Base-by-base conservation (phyloP, 768 basidiomycete species). In the Suillus paluster region DNA sequence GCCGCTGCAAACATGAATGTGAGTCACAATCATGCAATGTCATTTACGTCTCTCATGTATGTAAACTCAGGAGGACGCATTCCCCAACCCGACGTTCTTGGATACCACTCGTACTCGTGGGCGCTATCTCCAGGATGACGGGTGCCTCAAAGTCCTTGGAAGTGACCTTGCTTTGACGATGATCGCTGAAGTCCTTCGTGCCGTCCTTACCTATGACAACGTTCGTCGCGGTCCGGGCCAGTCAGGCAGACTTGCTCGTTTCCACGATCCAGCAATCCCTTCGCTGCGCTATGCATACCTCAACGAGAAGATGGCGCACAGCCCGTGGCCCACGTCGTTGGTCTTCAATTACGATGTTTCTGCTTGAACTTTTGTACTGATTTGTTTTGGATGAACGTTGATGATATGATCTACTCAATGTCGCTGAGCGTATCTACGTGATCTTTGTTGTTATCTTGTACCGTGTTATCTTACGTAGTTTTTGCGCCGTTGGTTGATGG, bases 301-400 rank as follows among this genome's bases (percentile, higher is more conserved):
- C 63, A 81, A 84, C 61, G 67, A 71, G 1, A 72, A 78, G 1
- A 81, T 85, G 67, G 58, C 76, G n/a, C 76, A 82, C 12, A 78
- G 78, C 5, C 85, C 89, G 19, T 92, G 90, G 90, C 88, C 91
- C 1, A 83, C 82, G 8, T 84, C 86, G 2, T 76, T 93, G 82
- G 75, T 85, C 30, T 68, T 92, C 39, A 77, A 86, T 78, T 75
- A 75, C 21, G 74, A 75, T 57, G 46, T 21, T 25, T 39, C 73
- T 49, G 59, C 61, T 53, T 74, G 67, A 75, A 4, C 41, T 33
- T 33, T n/a, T 41, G 30, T 30, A 30, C 30, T 30, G 30, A 30
- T 30, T 30, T 30, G 30, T 30, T 30, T 30, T 30, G 30, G 30
- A 30, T 30, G 30, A 30, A 6, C 30, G 30, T 30, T 30, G 30